Percentiles rank a stretch among this genome's conserved stretches.
These are phyloP conservation scores for Colletotrichum paranaense DNA, from an alignment of 2,329 filamentous ascomycete species.

Conservation along the genomic window DNA sequence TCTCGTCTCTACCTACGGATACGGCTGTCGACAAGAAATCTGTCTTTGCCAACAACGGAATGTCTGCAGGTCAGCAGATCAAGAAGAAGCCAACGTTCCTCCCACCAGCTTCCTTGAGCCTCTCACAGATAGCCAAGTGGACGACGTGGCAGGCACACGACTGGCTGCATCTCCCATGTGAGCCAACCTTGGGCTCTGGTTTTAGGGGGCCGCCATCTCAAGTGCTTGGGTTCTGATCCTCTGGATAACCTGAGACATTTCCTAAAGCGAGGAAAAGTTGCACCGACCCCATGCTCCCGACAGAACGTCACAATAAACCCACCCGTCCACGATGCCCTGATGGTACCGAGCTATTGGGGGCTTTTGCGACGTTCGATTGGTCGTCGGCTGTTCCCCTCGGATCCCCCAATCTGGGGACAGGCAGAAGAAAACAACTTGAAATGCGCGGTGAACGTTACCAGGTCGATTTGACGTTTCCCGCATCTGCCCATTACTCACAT, in stretches of 20 bases:
- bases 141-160: conserved; percentile 37
- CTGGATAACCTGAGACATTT: conserved; percentile 25
- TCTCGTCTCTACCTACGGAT: neutral
- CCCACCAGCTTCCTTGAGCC: conserved; percentile 34
- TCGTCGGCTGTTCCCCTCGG: conserved; percentile 1
- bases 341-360: conserved; percentile 16
- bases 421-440: conserved; percentile 1
- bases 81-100: neutral
- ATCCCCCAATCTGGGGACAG: conserved; percentile 5
- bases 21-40: neutral
- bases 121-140: conserved; percentile 45
- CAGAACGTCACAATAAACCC: conserved; percentile 23
- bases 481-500: conserved; percentile 2
- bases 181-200: conserved; percentile 10
- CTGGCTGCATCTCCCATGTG: conserved; percentile 31
- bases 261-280: neutral
- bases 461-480: neutral
- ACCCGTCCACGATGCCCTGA: conserved; percentile 26
- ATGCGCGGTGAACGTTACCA: neutral
- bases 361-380: conserved; percentile 16
- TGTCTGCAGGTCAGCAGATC: conserved; percentile 19
- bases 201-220: conserved; percentile 9
- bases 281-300: conserved; percentile 9
- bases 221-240: conserved; percentile 15
- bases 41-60: neutral